Evolutionary conservation across 768 basidiomycete species (phyloP).

Genomic region (Lentinula guzmanii): DNA sequence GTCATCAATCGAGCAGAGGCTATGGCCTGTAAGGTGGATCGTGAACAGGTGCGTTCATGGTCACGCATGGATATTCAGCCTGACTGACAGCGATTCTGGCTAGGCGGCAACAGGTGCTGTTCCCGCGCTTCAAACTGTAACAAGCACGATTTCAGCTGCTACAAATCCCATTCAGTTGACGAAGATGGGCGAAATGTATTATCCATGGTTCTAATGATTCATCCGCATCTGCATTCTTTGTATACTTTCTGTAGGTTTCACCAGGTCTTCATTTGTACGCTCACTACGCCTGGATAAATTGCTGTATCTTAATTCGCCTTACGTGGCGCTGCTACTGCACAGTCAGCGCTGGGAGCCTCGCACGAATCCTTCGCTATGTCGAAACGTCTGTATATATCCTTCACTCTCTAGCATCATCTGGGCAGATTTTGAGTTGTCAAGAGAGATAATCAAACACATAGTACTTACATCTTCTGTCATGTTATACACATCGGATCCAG

Average conservation of each 20-base stretch:
- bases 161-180: conserved; percentile 82
- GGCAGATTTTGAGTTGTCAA: not conserved
- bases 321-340: not conserved
- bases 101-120: conserved; percentile 23
- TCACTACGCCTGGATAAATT: not conserved
- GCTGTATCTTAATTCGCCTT: not conserved
- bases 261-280: not conserved
- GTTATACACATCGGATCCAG: conserved; percentile 75
- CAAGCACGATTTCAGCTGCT: conserved; percentile 77
- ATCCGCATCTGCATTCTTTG: not conserved
- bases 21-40: conserved; percentile 82
- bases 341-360: conserved; percentile 20
- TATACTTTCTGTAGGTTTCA: too few relatives aligned
- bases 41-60: conserved; percentile 57
- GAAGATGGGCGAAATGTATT: conserved; percentile 80
- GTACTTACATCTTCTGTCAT: conserved; percentile 88
- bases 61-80: not conserved
- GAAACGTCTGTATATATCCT: conserved; percentile 57
- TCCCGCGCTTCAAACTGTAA: conserved; percentile 76
- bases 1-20: conserved; percentile 77
- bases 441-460: not conserved
- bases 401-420: conserved; percentile 80
- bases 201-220: conserved; percentile 71
- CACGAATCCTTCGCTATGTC: conserved; percentile 71
- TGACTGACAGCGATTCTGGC: not conserved